Evolutionary conservation across 2,329 filamentous ascomycete species (phyloP), one percentile per base, ranked within the genome.

Genomic region (Ceratocystis alfenasii): DNA sequence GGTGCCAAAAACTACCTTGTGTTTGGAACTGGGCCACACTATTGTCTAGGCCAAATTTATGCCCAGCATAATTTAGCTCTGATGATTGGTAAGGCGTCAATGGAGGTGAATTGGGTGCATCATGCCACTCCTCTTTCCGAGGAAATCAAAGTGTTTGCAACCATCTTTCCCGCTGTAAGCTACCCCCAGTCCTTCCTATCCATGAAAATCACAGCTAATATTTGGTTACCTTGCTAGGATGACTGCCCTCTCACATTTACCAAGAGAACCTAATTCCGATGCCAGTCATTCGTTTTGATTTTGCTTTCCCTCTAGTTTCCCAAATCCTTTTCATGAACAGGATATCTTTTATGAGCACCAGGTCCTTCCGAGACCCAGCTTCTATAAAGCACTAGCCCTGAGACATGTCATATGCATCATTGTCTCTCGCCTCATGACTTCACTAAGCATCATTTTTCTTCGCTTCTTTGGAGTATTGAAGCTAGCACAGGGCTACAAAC

Each of bases 131-230:
- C 88, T 0, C 73, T 80, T 67, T 95, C 90, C 0, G 94, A 99
- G 78, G 87, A 95, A 76, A 97, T 99, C 77, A 93, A 95, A 80
- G 93, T 97, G 70, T 99, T 97, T 78, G 94, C 94, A 50, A 96
- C 91, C 33, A 95, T 99, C 71, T 99, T 99, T 82, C 94, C 94
- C 66, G 88, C 88, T 88, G 92, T 95, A 78, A 76, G 86, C 78
- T 62, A 33, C 45, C 45, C 22, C 28, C 64, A 8, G 12, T 65
- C 60, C 69, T 66, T 28, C 48, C 65, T 6, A 28, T 30, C 1
- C 1, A 53, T 59, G 46, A 17, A 7, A 68, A 53, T 4, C 15
- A 28, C 1, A 12, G 12, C 71, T 74, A 69, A 78, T 70, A 45
- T 25, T 46, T n/a, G 55, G 20, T 17, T 3, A 33, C 0, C 20